Evolutionary conservation across 495 filamentous ascomycete species (phyloP), one percentile per base, ranked within the genome.

Genomic region (Penicillium nucicola): DNA sequence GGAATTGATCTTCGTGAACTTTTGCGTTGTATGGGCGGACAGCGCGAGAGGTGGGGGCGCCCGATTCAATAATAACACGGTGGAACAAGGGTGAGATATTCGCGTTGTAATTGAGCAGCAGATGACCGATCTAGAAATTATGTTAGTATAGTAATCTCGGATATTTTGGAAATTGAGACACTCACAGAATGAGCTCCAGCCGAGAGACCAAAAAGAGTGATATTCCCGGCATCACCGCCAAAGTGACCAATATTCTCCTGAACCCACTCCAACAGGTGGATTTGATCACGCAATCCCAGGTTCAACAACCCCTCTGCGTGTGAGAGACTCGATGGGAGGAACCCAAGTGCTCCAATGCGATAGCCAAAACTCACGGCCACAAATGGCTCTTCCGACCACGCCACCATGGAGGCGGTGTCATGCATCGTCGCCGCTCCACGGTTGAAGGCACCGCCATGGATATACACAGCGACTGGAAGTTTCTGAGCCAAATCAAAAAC

Each of bases 301-400:
- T 88, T 88, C 45, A 85, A 57, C 25, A 80, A 5, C 1, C 79
- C 81, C 38, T 81, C 77, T 39, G 75, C 72, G 4, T 76, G 76
- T 0, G 74, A 72, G 40, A 77, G 25, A 5, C 55, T 66, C 1
- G 78, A 80, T 4, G 83, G 75, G 28, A 86, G 46, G 53, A 87
- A 88, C 6, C 84, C 84, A 23, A 88, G 65, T 1, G 83, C 78
- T n/a, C 83, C 83, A 32, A 87, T 61, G 1, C 84, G 79, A 38
- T 71, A 71, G 10, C 83, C 83, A 58, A 86, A 84, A 58, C 76
- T 83, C 19, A 86, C 67, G 12, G 72, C 78, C 23, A 87, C 65
- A 28, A 87, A 74, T 4, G 77, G 77, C 9, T 67, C 67, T 19
- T 75, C 70, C 1, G 78, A 70, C 76, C 78, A 84, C 2, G 80